Base-by-base conservation (phyloP, 257 asterid genomes). In the Ehretia macrophylla region DNA sequence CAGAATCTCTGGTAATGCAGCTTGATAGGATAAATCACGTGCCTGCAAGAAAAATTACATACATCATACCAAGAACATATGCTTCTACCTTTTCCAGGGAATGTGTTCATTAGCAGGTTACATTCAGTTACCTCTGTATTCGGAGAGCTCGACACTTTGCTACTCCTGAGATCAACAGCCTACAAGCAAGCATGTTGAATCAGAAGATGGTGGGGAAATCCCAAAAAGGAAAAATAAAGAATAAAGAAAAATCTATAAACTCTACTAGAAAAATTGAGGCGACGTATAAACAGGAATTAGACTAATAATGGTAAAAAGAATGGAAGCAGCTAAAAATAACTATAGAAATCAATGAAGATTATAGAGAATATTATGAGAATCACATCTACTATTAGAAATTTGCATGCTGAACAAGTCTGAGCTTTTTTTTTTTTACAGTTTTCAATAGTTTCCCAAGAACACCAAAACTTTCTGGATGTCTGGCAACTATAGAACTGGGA, bases 161-260 rank as follows among this genome's bases (percentile, higher is more conserved):
- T 73, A 73, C 82, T 77, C 75, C 81, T 62, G 54, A 90, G 88
- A 50, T 90, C 75, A 59, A 90, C 98, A 56, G 98, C 98, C 98
- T 90, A 60, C 17, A 65, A 60, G 40, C 51, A 80, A n/a, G n/a
- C 67, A 45, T n/a, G n/a, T n/a, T n/a, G 56, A 18, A 18, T 51
- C 56, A 51, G 13, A 51, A 51, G 35, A 51, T n/a, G n/a, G n/a
- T 10, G 8, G 12, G n/a, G 13, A 51, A 51, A 1, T 8, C 13
- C 12, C 32, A 11, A 10, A 51, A 51, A 14, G 0, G 17, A 47
- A 47, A 47, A 8, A 8, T 14, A 47, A 4, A 47, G 0, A 47
- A 47, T n/a, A 27, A 27, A 27, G 35, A 27, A 27, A 27, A 27
- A 27, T 27, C 35, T 27, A 27, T 27, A 27, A 27, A 27, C 35